A percentile compares a stretch with the other conserved stretches of the same genome.
These are phyloP conservation scores for Apiotrichum sp. DNA, from an alignment of 1,284 basidiomycete species.

Conservation along the genomic window DNA sequence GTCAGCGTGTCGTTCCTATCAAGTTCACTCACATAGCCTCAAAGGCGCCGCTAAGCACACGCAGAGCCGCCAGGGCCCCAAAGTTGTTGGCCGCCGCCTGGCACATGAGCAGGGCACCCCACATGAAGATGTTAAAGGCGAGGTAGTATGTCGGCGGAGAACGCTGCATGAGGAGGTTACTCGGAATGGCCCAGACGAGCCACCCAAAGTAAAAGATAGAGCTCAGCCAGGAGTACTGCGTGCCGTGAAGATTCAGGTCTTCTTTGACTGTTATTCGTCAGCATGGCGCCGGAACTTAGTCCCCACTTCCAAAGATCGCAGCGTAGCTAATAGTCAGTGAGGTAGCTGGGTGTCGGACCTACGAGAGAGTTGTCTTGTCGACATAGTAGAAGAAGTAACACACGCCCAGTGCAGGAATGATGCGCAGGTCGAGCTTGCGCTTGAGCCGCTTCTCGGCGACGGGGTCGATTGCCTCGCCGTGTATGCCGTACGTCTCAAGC, in stretches of 20 bases:
- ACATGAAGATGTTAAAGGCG: constrained; percentile 28
- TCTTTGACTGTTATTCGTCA: constrained; percentile 22
- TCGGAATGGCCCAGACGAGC: constrained; percentile 51
- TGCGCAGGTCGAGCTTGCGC: constrained; percentile 33
- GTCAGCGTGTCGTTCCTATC: too few species aligned
- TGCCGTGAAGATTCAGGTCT: constrained; percentile 37
- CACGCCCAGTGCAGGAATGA: constrained; percentile 37
- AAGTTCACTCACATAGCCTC: constrained; percentile 41
- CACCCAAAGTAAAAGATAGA: constrained; percentile 51
- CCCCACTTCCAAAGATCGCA: constrained; percentile 33
- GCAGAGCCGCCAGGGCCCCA: constrained; percentile 46
- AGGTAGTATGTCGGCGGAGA: constrained; percentile 51
- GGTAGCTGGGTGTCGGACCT: constrained; percentile 5
- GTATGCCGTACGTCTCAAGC: constrained; percentile 34
- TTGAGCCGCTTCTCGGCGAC: constrained; percentile 36
- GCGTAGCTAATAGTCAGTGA: constrained; percentile 11
- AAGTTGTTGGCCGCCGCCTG: constrained; percentile 50
- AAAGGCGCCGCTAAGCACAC: constrained; percentile 48
- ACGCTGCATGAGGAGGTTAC: constrained; percentile 51
- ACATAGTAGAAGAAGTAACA: constrained; percentile 44
- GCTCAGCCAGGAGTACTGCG: constrained; percentile 42
- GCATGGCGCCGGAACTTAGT: neutral
- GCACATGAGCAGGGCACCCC: constrained; percentile 46
- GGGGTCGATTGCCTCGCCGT: constrained; percentile 32
- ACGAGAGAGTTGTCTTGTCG: constrained; percentile 41